Conservation (phyloP, 2,329 filamentous ascomycete species). For the Clonostachys rosea region DNA sequence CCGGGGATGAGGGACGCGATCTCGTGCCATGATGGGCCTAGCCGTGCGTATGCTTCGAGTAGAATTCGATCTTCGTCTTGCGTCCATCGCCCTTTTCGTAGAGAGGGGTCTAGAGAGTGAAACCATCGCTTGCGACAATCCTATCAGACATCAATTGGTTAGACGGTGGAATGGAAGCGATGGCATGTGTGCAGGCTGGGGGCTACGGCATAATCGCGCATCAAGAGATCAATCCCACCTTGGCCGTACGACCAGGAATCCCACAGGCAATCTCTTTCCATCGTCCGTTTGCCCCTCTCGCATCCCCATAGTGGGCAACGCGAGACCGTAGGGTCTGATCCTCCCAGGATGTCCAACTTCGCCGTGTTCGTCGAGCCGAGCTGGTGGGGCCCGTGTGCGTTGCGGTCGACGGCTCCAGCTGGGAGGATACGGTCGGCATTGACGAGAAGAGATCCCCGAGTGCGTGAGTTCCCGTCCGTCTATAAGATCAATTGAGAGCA, state of each 20-base stretch:
- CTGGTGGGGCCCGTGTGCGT: no score
- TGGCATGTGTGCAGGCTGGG: not conserved
- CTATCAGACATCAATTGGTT: constrained; percentile 5
- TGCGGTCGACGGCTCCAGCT: no score
- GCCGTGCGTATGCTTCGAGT: constrained; percentile 15
- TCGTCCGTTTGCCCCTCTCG: constrained; percentile 13
- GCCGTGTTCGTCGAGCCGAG: constrained; percentile 8
- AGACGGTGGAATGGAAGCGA: not conserved
- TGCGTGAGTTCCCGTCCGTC: no score
- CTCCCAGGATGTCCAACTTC: constrained; percentile 15
- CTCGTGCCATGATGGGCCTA: constrained; percentile 16
- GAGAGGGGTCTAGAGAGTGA: constrained; percentile 18
- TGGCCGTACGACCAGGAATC: constrained; percentile 16
- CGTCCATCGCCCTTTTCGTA: constrained; percentile 19
- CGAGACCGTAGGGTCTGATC: constrained; percentile 16
- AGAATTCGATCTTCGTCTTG: constrained; percentile 18
- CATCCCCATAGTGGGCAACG: constrained; percentile 17
- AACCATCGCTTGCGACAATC: constrained; percentile 21
- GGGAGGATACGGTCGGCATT: no score
- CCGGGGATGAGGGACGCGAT: constrained; percentile 18
- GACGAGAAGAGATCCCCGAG: no score
- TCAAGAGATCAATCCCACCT: constrained; percentile 8
- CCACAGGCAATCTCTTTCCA: constrained; percentile 18
- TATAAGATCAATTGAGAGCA: no score
- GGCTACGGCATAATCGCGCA: not conserved